Base-by-base conservation (phyloP, 352 stramenopile species). In the Globisporangium splendens region DNA sequence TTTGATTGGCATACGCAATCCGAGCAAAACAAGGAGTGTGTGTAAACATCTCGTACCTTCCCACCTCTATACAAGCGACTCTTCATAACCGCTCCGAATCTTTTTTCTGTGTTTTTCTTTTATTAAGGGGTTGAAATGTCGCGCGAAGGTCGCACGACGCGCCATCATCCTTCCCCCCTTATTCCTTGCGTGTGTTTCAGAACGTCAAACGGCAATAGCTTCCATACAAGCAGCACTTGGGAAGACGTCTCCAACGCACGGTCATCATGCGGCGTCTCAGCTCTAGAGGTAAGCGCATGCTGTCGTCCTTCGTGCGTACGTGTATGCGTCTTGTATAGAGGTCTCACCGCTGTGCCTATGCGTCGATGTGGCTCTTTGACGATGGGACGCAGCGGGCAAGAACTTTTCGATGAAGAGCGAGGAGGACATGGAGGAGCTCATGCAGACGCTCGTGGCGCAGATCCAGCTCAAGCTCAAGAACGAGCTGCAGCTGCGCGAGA, bases 381-480 rank as follows among this genome's bases (percentile, higher is more conserved):
- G 21, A 28, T 55, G 46, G 24, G 22, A 35, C 18, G 38, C 44
- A 71, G 69, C 68, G 17, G 77, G 74, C 41, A 87, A 86, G 63
- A 93, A 89, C 61, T 88, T 88, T 54, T 85, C 71, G 11, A 85
- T 91, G 65, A 83, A 86, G 63, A 91, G 74, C 58, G 81, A 93
- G 47, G 81, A 93, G 56, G 83, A 93, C 56, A 66, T 93, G 47
- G 81, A 93, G 61, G 83, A 93, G 65, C 75, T 93, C 42, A 87
- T 93, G 76, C 83, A 93, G 71, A 81, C 79, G 56, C 74, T 93
- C 14, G 69, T 93, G 52, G 78, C 77, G 24, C 83, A 93, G 63
- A 93, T 95, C 59, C 86, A 95, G 67, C 59, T 78, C 57, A 93
- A 93, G 55, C 75, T 95, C 57, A 91, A 92, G 67, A 90, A 83